phyloP scores from a whole-genome alignment of 2,329 filamentous ascomycete species.

The Microascus cirrosus region DNA sequence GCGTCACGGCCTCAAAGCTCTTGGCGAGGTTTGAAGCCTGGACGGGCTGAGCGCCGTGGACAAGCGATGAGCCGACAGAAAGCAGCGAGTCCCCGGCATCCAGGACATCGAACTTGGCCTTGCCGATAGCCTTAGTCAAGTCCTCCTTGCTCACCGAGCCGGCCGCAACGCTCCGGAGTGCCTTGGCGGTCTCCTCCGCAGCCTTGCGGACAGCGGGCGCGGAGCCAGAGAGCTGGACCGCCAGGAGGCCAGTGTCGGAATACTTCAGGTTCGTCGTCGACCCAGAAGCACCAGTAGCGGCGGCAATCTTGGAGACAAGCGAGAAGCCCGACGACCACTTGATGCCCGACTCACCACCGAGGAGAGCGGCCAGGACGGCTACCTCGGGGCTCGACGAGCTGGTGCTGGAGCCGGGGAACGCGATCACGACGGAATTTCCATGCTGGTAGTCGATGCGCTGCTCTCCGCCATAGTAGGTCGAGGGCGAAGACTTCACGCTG shows the following conservation, averaged over 20 bases:
- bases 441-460: constrained; percentile 69
- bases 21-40: constrained; percentile 73
- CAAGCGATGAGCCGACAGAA: constrained; percentile 71
- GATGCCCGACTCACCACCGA: constrained; percentile 82
- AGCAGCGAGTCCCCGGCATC: constrained; percentile 71
- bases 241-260: constrained; percentile 87
- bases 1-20: constrained; percentile 68
- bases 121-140: constrained; percentile 80
- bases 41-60: constrained; percentile 72
- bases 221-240: constrained; percentile 68
- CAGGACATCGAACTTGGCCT: constrained; percentile 86
- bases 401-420: constrained; percentile 69
- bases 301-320: constrained; percentile 69
- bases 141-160: constrained; percentile 73
- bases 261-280: constrained; percentile 72
- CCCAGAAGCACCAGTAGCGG: constrained; percentile 54
- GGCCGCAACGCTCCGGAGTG: constrained; percentile 68
- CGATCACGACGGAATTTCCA: constrained; percentile 79
- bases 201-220: constrained; percentile 63
- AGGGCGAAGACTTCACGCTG: constrained; percentile 31
- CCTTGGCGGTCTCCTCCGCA: constrained; percentile 66
- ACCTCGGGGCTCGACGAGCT: constrained; percentile 80
- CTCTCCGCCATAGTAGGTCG: constrained; percentile 92
- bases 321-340: constrained; percentile 96
- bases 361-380: constrained; percentile 74